A percentile compares a stretch with the other conserved stretches of the same genome.
These are phyloP conservation scores for Dioszegia aurantiaca DNA, from an alignment of 768 basidiomycete genomes.

Conservation along the genomic window DNA sequence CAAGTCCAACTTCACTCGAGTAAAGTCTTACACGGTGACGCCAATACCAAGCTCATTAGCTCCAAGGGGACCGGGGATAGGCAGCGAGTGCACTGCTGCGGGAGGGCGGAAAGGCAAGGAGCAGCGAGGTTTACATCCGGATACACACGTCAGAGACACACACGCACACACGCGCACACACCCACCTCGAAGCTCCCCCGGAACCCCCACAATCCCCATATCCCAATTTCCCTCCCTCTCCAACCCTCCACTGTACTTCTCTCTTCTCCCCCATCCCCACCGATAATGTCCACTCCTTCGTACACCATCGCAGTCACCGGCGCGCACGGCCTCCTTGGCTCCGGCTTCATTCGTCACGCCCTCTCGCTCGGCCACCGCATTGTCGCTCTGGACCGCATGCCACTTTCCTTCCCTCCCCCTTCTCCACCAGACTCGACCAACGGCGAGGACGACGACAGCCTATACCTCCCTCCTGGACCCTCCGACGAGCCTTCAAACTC, in stretches of 20 bases:
- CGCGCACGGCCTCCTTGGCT: slow-evolving; percentile 29
- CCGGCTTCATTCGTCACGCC: slow-evolving; percentile 17
- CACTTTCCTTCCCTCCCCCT: slow-evolving; percentile 9
- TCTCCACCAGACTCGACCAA: not conserved
- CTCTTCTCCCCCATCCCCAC: not conserved
- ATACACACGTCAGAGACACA: not conserved
- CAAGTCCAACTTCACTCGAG: too few relatives aligned
- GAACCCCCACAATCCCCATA: not conserved
- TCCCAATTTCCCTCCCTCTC: not conserved
- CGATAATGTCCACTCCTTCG: not conserved
- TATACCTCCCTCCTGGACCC: not conserved
- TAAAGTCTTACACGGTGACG: too few relatives aligned
- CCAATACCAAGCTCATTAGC: too few relatives aligned
- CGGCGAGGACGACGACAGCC: not conserved
- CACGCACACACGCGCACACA: not conserved
- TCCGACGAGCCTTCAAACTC: not conserved
- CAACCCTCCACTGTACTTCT: not conserved
- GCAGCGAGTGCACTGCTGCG: too few relatives aligned
- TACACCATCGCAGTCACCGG: slow-evolving; percentile 35
- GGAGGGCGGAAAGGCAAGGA: too few relatives aligned
- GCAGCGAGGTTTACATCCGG: too few relatives aligned
- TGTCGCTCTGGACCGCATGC: slow-evolving; percentile 29
- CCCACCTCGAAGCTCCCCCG: not conserved
- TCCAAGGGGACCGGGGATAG: too few relatives aligned
- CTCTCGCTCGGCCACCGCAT: slow-evolving; percentile 36